Evolutionary conservation across 805 yeast genomes (phyloP).

Genomic region (Blastobotrys mokoenaii): DNA sequence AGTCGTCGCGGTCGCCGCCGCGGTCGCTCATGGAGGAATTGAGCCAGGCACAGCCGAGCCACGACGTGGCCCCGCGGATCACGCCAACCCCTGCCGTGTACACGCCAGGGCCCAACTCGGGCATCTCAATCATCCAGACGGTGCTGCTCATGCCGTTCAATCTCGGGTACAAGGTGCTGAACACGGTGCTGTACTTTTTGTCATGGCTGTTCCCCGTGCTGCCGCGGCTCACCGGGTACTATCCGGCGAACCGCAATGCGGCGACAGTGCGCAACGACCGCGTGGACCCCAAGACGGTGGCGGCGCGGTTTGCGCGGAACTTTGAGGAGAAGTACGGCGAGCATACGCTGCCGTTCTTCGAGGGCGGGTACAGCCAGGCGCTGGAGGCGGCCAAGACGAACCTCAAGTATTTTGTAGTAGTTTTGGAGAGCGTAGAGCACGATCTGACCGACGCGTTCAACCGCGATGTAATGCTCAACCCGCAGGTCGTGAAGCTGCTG

Average conservation of each 20-base stretch:
- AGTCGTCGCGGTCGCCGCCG: neutral
- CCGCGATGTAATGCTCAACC: constrained; percentile 43
- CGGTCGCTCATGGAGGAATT: constrained; percentile 24
- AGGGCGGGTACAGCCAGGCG: constrained; percentile 77
- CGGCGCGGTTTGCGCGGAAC: constrained; percentile 41
- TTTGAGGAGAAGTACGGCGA: constrained; percentile 40
- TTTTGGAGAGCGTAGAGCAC: constrained; percentile 64
- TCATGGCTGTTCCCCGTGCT: constrained; percentile 31
- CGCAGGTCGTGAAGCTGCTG: constrained; percentile 37
- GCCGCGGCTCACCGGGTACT: constrained; percentile 30
- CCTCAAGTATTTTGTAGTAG: constrained; percentile 63
- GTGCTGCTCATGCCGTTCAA: constrained; percentile 29
- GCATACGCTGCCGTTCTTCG: constrained; percentile 36
- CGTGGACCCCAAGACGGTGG: constrained; percentile 46
- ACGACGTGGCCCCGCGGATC: constrained; percentile 26
- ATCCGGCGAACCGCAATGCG: constrained; percentile 33
- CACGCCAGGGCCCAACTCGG: constrained; percentile 7
- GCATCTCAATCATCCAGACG: constrained; percentile 24
- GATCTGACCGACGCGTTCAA: constrained; percentile 52
- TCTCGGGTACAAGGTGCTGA: constrained; percentile 25
- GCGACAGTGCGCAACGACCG: constrained; percentile 30
- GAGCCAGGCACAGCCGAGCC: constrained; percentile 15
- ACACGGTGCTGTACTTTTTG: constrained; percentile 22
- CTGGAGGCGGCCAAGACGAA: constrained; percentile 59
- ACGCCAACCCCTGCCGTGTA: constrained; percentile 22